Evolutionary conservation across 2,329 filamentous ascomycete species (phyloP).

Genomic region (Colletotrichum sp.): DNA sequence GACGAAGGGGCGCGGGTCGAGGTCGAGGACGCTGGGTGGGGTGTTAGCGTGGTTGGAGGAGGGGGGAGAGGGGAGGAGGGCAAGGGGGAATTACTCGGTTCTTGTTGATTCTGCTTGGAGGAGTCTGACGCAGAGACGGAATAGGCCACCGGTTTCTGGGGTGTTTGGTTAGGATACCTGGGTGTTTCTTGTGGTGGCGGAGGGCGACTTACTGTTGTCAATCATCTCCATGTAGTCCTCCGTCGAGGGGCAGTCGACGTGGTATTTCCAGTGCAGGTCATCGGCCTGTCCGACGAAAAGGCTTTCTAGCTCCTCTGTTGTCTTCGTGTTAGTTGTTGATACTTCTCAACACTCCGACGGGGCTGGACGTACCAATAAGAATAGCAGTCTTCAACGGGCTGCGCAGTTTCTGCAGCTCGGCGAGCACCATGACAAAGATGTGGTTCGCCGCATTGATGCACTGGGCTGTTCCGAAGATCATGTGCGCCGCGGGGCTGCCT

Average conservation of each 20-base stretch:
- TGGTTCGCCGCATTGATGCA: conserved; percentile 92
- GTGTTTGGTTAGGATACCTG: not conserved
- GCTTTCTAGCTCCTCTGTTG: conserved; percentile 58
- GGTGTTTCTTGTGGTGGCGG: not conserved
- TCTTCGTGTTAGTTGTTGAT: conserved; percentile 49
- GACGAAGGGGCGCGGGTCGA: not conserved
- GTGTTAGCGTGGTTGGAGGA: too few species aligned
- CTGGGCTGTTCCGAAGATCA: conserved; percentile 83
- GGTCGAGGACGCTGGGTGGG: not conserved
- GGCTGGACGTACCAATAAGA: fast-evolving
- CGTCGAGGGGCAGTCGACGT: conserved; percentile 80
- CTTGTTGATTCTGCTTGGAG: not conserved
- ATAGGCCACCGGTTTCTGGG: conserved; percentile 25
- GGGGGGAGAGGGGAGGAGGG: too few species aligned
- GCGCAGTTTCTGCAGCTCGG: conserved; percentile 39
- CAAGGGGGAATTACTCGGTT: too few species aligned
- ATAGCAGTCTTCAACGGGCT: not conserved
- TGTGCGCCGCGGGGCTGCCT: conserved; percentile 81
- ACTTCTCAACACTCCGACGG: fast-evolving
- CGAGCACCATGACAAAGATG: conserved; percentile 80
- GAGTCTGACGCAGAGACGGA: not conserved
- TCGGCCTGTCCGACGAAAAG: conserved; percentile 87
- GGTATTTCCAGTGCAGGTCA: conserved; percentile 90
- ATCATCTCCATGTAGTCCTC: conserved; percentile 90
- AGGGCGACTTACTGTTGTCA: not conserved